Evolutionary conservation across 2,329 filamentous ascomycete genomes (phyloP).

Genomic region (Paradendryphiella salina): DNA sequence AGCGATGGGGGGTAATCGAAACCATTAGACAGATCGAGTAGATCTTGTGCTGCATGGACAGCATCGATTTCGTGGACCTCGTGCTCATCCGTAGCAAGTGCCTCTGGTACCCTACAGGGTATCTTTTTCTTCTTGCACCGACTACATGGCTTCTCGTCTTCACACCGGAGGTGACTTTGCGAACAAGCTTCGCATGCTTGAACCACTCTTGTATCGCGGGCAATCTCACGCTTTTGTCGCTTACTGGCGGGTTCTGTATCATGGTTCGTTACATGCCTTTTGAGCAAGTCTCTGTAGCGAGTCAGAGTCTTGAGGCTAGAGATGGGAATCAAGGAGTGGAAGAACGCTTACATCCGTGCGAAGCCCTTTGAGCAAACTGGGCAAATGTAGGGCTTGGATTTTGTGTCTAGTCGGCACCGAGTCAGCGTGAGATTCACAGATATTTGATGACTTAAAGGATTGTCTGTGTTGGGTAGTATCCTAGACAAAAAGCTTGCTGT

Average conservation of each 20-base stretch:
- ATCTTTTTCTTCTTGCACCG: constrained; percentile 56
- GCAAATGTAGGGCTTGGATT: constrained; percentile 53
- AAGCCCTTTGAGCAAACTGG: constrained; percentile 53
- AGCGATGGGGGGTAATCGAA: constrained; percentile 23
- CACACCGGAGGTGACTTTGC: constrained; percentile 57
- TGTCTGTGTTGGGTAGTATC: background rate
- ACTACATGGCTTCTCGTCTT: constrained; percentile 59
- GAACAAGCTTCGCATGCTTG: constrained; percentile 59
- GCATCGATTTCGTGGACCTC: constrained; percentile 29
- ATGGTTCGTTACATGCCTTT: constrained; percentile 55
- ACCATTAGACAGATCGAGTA: constrained; percentile 35
- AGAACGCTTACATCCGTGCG: constrained; percentile 47
- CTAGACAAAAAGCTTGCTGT: background rate
- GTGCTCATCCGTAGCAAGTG: constrained; percentile 15
- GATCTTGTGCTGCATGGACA: constrained; percentile 38
- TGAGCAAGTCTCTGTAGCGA: constrained; percentile 52
- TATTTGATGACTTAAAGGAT: background rate
- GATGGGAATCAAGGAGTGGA: background rate
- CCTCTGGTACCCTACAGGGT: constrained; percentile 44
- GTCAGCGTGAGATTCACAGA: constrained; percentile 13
- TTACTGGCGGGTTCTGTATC: constrained; percentile 42
- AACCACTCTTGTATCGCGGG: constrained; percentile 34
- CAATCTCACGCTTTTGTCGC: constrained; percentile 30
- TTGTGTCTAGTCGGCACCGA: constrained; percentile 33
- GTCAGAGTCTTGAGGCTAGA: constrained; percentile 4